phyloP scores from a whole-genome alignment of 805 yeast genomes.

The Starmerella potacharoeniae region DNA sequence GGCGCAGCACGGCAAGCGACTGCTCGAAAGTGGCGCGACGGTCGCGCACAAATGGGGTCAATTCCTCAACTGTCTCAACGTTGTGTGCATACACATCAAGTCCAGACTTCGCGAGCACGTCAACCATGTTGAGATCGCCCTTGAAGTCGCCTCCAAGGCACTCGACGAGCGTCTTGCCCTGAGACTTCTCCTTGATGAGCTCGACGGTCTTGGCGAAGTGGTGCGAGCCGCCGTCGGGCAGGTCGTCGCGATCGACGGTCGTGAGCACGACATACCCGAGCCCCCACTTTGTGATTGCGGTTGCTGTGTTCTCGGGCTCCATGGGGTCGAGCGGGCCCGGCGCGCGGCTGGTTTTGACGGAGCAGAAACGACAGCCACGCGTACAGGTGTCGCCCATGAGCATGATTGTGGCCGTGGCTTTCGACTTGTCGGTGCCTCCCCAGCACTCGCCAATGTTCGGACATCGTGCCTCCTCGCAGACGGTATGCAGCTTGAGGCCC shows the following conservation, averaged over 20 bases:
- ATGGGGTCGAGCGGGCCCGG: constrained; percentile 87
- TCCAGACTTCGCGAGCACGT: constrained; percentile 70
- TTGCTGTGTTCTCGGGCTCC: constrained; percentile 97
- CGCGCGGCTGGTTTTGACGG: constrained; percentile 80
- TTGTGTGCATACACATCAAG: constrained; percentile 96
- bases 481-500: constrained; percentile 83
- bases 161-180: constrained; percentile 86
- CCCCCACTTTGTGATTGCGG: constrained; percentile 95
- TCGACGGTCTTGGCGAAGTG: constrained; percentile 83
- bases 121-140: constrained; percentile 76
- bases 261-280: constrained; percentile 94
- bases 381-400: constrained; percentile 97
- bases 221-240: constrained; percentile 82
- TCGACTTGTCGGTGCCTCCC: constrained; percentile 87
- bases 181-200: constrained; percentile 66
- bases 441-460: constrained; percentile 99
- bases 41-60: constrained; percentile 92
- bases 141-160: constrained; percentile 90
- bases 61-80: constrained; percentile 86
- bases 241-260: constrained; percentile 94
- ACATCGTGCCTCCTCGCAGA: constrained; percentile 97
- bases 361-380: constrained; percentile 97
- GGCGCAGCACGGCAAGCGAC: constrained; percentile 60
- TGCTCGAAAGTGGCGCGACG: constrained; percentile 93
- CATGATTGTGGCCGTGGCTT: constrained; percentile 97